Evolutionary conservation across 2,329 filamentous ascomycete species (phyloP), one percentile per base, ranked within the genome.

Genomic region (Botrytis sinoallii): DNA sequence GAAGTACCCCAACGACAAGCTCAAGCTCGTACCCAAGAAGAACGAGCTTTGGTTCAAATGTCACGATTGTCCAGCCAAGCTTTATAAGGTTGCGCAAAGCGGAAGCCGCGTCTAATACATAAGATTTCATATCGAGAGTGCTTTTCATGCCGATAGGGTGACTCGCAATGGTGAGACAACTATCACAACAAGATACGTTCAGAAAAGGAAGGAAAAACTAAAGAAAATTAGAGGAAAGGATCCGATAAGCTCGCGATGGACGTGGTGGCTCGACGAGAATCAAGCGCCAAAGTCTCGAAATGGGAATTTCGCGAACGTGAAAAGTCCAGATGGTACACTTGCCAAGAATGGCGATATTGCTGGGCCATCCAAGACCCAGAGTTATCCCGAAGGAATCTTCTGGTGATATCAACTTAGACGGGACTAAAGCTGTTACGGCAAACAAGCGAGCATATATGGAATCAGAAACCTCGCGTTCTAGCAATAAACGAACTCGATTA

Each of bases 351-450:
- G 7, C 2, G 0, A 9, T 22, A 4, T 22, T 22, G 7, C 4
- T 0, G 18, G 16, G 2, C 57, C 9, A 35, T 32, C 57, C 4
- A n/a, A n/a, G n/a, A n/a, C n/a, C n/a, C n/a, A n/a, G n/a, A n/a
- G n/a, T n/a, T n/a, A n/a, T n/a, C n/a, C n/a, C 57, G 9, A 4
- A 22, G 10, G 4, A 35, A 12, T 10, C 3, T 12, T 3, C 57
- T 60, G 10, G 9, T 32, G 3, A 32, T 59, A 8, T 59, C 18
- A 22, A 59, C 4, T 59, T 4, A 59, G n/a, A 59, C 29, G 9
- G 9, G 1, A 14, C 29, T 59, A 18, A 16, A 35, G 20, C 18
- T 20, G 1, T 6, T 25, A 3, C 9, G 0, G 8, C 32, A 3
- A 12, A 9, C 4, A 60, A 38, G 57, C 20, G 57, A 12, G 2